Conservation (phyloP, 1,284 basidiomycete species). For the Caloboletus inedulis region DNA sequence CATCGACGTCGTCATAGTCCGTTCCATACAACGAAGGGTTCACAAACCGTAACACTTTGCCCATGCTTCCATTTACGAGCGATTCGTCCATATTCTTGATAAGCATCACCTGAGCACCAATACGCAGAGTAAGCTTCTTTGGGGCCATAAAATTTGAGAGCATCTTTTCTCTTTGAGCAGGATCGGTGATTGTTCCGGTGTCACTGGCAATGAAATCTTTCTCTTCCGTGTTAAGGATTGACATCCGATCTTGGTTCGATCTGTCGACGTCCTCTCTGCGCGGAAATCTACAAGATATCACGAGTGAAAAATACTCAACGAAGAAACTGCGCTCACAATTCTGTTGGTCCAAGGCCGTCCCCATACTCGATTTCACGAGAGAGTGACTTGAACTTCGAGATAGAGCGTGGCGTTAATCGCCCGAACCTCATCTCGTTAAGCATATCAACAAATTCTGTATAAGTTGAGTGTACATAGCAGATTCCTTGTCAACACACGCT, state of each 20-base stretch:
- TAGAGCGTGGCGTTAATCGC: constrained; percentile 52
- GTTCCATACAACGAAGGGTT: constrained; percentile 33
- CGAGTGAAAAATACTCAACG: constrained; percentile 2
- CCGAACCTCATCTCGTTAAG: constrained; percentile 92
- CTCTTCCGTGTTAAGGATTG: constrained; percentile 41
- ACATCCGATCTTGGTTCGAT: constrained; percentile 69
- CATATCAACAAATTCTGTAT: constrained; percentile 77
- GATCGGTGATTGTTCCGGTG: constrained; percentile 63
- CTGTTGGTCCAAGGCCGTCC: constrained; percentile 78
- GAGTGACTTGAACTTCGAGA: constrained; percentile 59
- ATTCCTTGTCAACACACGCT: constrained; percentile 19
- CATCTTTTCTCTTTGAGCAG: too few relatives aligned
- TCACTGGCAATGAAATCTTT: constrained; percentile 51
- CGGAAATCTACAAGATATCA: constrained; percentile 59
- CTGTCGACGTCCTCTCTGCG: constrained; percentile 82
- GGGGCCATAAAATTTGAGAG: too few relatives aligned
- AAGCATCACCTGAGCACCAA: constrained; percentile 63
- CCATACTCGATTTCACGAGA: constrained; percentile 57
- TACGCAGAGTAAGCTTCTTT: too few relatives aligned
- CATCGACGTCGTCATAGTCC: constrained; percentile 31
- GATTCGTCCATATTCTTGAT: constrained; percentile 75
- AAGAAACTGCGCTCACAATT: constrained; percentile 50
- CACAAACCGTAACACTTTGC: constrained; percentile 46
- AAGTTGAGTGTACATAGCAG: constrained; percentile 27
- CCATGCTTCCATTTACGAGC: constrained; percentile 74